Percentiles rank a stretch among this genome's conserved stretches.
phyloP scores from a whole-genome alignment of 306 rosid species.

The Pterocarpus santalinus region DNA sequence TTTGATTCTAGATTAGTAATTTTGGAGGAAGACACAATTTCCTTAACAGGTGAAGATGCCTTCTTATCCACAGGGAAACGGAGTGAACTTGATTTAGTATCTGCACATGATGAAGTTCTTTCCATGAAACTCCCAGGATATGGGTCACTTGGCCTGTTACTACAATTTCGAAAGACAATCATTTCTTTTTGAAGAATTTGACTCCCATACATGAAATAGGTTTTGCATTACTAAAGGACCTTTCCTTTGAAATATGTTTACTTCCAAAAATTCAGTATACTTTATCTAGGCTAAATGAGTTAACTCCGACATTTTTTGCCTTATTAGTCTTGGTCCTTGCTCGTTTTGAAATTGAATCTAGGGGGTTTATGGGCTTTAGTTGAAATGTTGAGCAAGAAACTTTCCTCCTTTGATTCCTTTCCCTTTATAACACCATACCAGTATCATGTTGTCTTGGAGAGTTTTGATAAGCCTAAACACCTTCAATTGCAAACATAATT shows the following conservation, averaged over 20 bases:
- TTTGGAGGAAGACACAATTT: conserved; percentile 59
- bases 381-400: background rate
- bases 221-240: conserved; percentile 84
- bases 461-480: background rate
- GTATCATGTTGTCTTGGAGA: too few species aligned
- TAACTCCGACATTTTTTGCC: conserved; percentile 67
- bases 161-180: conserved; percentile 59
- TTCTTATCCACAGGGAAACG: conserved; percentile 56
- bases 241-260: conserved; percentile 79
- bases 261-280: conserved; percentile 82
- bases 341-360: conserved; percentile 84
- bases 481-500: conserved; percentile 15
- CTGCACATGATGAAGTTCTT: conserved; percentile 64
- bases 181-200: conserved; percentile 61
- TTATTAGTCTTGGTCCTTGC: conserved; percentile 81
- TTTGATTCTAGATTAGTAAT: conserved; percentile 56
- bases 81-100: conserved; percentile 53
- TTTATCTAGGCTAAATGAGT: conserved; percentile 68
- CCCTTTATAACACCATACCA: background rate
- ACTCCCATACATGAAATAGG: conserved; percentile 60
- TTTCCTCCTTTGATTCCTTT: too few species aligned
- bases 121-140: conserved; percentile 58
- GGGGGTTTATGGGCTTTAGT: conserved; percentile 62
- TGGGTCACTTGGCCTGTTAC: conserved; percentile 59
- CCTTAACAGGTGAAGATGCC: conserved; percentile 52